Conservation (phyloP, 352 stramenopile genomes). For the Phytophthora syringae region DNA sequence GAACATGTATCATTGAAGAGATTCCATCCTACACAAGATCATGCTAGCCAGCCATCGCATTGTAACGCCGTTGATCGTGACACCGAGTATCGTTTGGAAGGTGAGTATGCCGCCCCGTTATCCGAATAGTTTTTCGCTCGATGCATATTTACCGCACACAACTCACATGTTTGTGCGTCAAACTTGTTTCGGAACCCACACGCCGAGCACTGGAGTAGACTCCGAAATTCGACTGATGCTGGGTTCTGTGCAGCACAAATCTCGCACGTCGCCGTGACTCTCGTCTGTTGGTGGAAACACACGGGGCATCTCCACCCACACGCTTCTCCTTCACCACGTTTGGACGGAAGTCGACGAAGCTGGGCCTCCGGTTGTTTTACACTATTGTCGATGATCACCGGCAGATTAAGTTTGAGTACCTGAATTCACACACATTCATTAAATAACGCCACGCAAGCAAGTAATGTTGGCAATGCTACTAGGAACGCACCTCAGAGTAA, state of each 20-base stretch:
- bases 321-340: constrained; percentile 6
- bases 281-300: constrained; percentile 76
- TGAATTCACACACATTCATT: constrained; percentile 10
- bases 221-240: constrained; percentile 53
- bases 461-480: background rate
- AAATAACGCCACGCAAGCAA: constrained; percentile 2
- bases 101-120: constrained; percentile 10
- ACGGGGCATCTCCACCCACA: constrained; percentile 66
- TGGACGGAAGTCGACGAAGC: constrained; percentile 14
- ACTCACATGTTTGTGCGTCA: constrained; percentile 50
- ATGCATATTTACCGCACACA: constrained; percentile 57
- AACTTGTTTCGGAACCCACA: constrained; percentile 74
- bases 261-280: constrained; percentile 52
- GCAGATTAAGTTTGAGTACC: constrained; percentile 34
- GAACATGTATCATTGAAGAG: background rate
- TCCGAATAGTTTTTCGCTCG: constrained; percentile 1
- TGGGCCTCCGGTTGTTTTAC: constrained; percentile 14
- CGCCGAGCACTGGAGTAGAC: constrained; percentile 61
- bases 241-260: constrained; percentile 82
- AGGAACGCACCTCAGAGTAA: constrained; percentile 25
- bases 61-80: constrained; percentile 6
- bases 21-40: background rate
- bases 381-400: constrained; percentile 28
- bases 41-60: constrained; percentile 24
- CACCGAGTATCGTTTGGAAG: constrained; percentile 24